Conservation (phyloP, 148 eudicot species). For the Amaranthus palmeri region DNA sequence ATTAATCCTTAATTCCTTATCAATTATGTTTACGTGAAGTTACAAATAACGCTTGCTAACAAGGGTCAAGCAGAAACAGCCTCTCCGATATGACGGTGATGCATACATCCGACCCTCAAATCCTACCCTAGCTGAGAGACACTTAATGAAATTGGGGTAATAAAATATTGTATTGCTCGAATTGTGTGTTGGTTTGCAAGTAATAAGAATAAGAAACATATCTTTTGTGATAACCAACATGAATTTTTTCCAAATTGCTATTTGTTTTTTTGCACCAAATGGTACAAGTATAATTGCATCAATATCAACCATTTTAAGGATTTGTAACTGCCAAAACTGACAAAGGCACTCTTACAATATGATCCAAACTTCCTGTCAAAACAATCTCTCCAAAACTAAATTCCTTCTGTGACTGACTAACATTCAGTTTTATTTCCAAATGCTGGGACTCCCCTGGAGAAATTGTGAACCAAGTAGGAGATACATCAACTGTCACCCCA, state of each 20-base stretch:
- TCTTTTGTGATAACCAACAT: background rate
- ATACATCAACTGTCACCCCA: conserved; percentile 48
- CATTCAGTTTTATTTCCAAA: conserved; percentile 54
- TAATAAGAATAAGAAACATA: too few species aligned
- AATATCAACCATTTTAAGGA: conserved; percentile 8
- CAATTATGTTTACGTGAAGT: too few species aligned
- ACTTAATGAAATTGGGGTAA: too few species aligned
- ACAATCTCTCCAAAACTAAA: conserved; percentile 79
- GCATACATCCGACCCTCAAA: too few species aligned
- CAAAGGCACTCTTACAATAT: conserved; percentile 66
- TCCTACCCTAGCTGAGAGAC: too few species aligned
- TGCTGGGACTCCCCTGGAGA: conserved; percentile 45
- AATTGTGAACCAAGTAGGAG: conserved; percentile 66
- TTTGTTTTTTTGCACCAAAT: background rate
- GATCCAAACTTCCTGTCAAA: conserved; percentile 72
- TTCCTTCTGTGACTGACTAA: conserved; percentile 36
- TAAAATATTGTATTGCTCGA: too few species aligned
- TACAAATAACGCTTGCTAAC: too few species aligned
- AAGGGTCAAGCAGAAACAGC: too few species aligned
- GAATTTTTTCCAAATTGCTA: background rate
- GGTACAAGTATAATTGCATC: conserved; percentile 3
- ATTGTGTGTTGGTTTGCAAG: too few species aligned
- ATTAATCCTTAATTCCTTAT: too few species aligned
- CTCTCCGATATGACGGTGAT: too few species aligned
- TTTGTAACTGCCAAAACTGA: conserved; percentile 54